A percentile compares a stretch with the other conserved stretches of the same genome.
These are phyloP conservation scores for Ziziphus jujuba DNA, from an alignment of 306 rosid genomes.

Conservation along the genomic window DNA sequence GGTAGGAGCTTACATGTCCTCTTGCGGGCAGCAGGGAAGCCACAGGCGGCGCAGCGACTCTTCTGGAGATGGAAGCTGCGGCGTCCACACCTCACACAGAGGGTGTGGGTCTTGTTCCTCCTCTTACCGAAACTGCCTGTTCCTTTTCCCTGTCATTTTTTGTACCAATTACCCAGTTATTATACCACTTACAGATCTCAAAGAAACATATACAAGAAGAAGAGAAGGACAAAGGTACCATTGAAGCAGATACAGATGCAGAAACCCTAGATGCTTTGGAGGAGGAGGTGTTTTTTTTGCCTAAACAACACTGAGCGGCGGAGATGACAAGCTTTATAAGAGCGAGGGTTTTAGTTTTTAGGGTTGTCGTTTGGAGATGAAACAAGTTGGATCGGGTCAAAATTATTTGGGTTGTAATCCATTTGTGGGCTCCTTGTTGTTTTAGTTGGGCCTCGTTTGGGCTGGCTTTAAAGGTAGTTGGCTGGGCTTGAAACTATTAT, in stretches of 20 bases:
- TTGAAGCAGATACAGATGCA: slow-evolving; percentile 37
- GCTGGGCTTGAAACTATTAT: too few species aligned
- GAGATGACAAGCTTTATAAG: slow-evolving; percentile 8
- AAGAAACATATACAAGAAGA: background rate
- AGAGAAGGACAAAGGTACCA: slow-evolving; percentile 41
- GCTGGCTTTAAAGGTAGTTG: too few species aligned
- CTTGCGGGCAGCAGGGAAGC: slow-evolving; percentile 90
- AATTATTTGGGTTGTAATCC: too few species aligned
- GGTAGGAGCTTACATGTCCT: slow-evolving; percentile 60
- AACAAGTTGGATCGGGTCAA: background rate
- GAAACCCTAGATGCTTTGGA: slow-evolving; percentile 40
- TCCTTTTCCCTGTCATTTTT: slow-evolving; percentile 75
- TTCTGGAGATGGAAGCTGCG: slow-evolving; percentile 98
- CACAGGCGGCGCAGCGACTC: slow-evolving; percentile 94
- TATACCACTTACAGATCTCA: background rate
- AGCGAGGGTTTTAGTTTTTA: slow-evolving; percentile 6
- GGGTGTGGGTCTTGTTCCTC: slow-evolving; percentile 98
- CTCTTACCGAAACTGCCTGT: slow-evolving; percentile 98
- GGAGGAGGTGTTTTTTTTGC: slow-evolving; percentile 9
- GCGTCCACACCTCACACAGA: slow-evolving; percentile 96
- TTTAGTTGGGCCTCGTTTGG: too few species aligned
- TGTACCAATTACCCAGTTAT: background rate
- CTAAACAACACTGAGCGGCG: slow-evolving; percentile 24
- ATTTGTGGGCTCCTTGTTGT: too few species aligned
- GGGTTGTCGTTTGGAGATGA: background rate